These are phyloP conservation scores for Sphaerobolus stellatus DNA, from an alignment of 1,284 basidiomycete genomes.

Conservation along the genomic window DNA sequence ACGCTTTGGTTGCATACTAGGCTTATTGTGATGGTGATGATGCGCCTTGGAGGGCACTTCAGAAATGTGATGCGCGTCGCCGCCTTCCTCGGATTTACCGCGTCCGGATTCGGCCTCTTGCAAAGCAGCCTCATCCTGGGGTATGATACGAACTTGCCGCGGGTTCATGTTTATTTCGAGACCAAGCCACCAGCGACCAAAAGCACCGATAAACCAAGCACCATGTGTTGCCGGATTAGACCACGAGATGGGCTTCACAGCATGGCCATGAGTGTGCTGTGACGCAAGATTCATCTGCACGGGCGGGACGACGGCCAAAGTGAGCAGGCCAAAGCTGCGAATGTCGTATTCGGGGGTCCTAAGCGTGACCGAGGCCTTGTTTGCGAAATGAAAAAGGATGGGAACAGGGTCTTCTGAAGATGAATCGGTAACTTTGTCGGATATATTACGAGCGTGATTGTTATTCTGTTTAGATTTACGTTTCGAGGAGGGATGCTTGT, in stretches of 20 bases:
- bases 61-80: not conserved
- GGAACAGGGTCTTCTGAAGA: constrained; percentile 1
- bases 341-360: constrained; percentile 92
- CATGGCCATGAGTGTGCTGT: constrained; percentile 32
- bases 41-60: not conserved
- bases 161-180: constrained; percentile 12
- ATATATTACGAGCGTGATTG: not conserved
- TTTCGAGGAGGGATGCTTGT: constrained; percentile 6
- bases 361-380: constrained; percentile 87
- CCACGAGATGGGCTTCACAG: constrained; percentile 29
- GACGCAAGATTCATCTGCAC: constrained; percentile 46
- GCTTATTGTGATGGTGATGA: not conserved
- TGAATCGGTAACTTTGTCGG: too few relatives aligned
- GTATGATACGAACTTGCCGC: constrained; percentile 4
- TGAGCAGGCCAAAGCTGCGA: constrained; percentile 81
- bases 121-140: constrained; percentile 6
- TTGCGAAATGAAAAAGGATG: constrained; percentile 82
- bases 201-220: constrained; percentile 84
- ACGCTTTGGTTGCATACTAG: not conserved
- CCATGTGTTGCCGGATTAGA: constrained; percentile 57
- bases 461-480: too few relatives aligned
- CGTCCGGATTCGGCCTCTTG: constrained; percentile 1
- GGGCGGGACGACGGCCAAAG: constrained; percentile 63
- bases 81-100: not conserved
- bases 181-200: constrained; percentile 86